phyloP scores from a whole-genome alignment of 345 rosid species.

The Bretschneidera sinensis region DNA sequence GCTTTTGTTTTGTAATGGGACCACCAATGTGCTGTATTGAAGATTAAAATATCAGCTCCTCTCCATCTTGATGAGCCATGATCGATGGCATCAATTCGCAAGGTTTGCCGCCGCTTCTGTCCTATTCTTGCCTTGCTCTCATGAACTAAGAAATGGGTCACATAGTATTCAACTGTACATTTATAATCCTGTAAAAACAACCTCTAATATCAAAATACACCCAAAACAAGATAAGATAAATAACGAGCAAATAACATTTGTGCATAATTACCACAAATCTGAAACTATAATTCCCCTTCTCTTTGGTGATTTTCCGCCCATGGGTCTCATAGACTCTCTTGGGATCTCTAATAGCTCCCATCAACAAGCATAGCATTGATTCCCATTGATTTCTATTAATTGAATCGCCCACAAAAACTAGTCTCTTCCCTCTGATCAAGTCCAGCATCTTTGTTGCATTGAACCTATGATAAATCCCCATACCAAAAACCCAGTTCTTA shows the following conservation, averaged over 20 bases:
- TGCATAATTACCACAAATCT: constrained; percentile 60
- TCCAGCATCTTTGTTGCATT: constrained; percentile 77
- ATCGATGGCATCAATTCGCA: constrained; percentile 82
- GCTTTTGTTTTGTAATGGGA: constrained; percentile 89
- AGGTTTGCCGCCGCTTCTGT: constrained; percentile 58
- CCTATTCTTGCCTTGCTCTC: constrained; percentile 82
- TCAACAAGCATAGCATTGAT: constrained; percentile 83
- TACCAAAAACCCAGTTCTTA: constrained; percentile 4
- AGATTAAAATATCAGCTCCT: constrained; percentile 81
- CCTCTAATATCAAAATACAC: neutral
- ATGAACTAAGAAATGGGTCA: constrained; percentile 75
- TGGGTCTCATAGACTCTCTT: constrained; percentile 80
- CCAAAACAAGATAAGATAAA: neutral
- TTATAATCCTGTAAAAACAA: constrained; percentile 61
- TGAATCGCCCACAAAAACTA: constrained; percentile 95
- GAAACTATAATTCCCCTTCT: constrained; percentile 82
- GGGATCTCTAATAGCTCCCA: constrained; percentile 67
- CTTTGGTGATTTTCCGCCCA: constrained; percentile 76
- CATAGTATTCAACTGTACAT: constrained; percentile 87
- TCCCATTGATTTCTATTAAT: constrained; percentile 97
- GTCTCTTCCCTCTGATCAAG: constrained; percentile 75
- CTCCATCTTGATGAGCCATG: constrained; percentile 88
- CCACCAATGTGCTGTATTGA: constrained; percentile 99
- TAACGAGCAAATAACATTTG: neutral
- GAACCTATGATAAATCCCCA: constrained; percentile 43